Evolutionary conservation across 2,329 filamentous ascomycete genomes (phyloP).

Genomic region (Aureobasidium sp.): DNA sequence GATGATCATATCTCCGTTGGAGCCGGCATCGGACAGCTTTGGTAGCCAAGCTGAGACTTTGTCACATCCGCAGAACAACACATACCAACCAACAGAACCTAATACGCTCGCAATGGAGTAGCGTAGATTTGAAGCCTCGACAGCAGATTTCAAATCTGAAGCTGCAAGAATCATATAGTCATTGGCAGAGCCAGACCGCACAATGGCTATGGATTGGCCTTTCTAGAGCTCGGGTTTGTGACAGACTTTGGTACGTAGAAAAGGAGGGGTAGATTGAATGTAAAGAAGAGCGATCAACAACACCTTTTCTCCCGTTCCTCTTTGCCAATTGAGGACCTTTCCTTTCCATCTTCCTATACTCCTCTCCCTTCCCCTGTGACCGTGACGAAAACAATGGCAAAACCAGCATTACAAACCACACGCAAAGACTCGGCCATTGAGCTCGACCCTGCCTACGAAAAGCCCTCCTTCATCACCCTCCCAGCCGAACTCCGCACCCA

Average conservation of each 20-base stretch:
- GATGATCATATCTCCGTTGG: not conserved
- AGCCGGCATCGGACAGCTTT: not conserved
- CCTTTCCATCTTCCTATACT: not conserved
- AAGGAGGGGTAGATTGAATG: slow-evolving; percentile 7
- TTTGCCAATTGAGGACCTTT: not conserved
- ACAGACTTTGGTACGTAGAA: not conserved
- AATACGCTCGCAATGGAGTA: no score
- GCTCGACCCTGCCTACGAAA: slow-evolving; percentile 11
- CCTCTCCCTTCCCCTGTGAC: not conserved
- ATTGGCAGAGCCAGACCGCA: no score
- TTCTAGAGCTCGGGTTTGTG: no score
- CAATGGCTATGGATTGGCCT: no score
- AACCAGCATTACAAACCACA: not conserved
- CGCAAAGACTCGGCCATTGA: slow-evolving; percentile 15
- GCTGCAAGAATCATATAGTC: no score
- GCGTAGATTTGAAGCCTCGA: no score
- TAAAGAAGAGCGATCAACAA: not conserved
- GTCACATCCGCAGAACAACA: not conserved
- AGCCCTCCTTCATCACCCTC: slow-evolving; percentile 15
- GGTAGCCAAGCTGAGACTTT: not conserved
- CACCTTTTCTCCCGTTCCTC: not conserved
- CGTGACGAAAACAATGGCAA: not conserved
- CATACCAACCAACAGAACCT: not conserved
- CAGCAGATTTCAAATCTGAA: not conserved
- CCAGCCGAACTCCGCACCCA: slow-evolving; percentile 15